phyloP scores from a whole-genome alignment of 768 basidiomycete genomes.

The Sarcodon aspratus region DNA sequence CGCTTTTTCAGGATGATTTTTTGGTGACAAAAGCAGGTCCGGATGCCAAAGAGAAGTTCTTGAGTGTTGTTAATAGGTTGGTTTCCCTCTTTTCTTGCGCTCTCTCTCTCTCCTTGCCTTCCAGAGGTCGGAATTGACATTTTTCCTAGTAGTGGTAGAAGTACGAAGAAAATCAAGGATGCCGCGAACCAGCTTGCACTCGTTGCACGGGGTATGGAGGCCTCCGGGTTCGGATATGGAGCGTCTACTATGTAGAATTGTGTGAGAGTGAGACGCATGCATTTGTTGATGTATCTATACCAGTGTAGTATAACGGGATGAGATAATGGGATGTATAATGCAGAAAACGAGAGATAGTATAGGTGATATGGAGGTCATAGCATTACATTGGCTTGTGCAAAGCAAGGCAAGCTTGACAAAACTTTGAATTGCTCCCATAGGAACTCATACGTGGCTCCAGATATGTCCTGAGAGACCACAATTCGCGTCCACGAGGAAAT shows the following conservation, averaged over 20 bases:
- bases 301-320: too few species aligned
- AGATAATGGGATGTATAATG: too few species aligned
- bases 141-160: slow-evolving; percentile 45
- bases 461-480: too few species aligned
- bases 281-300: too few species aligned
- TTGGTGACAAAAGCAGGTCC: slow-evolving; percentile 57
- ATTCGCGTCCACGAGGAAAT: too few species aligned
- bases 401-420: too few species aligned
- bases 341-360: too few species aligned
- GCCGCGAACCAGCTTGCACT: slow-evolving; percentile 84
- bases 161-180: slow-evolving; percentile 63
- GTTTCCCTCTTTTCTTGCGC: neutral
- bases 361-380: too few species aligned
- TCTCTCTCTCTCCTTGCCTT: neutral
- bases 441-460: too few species aligned
- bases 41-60: slow-evolving; percentile 71
- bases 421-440: too few species aligned
- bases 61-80: slow-evolving; percentile 61
- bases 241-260: slow-evolving; percentile 18
- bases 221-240: slow-evolving; percentile 78
- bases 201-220: slow-evolving; percentile 74
- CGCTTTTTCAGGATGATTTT: slow-evolving; percentile 49
- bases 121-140: neutral
- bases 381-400: too few species aligned
- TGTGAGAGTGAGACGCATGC: too few species aligned